Percentiles rank a stretch among this genome's conserved stretches.
These are phyloP conservation scores for Aspergillus diversus DNA, from an alignment of 495 filamentous ascomycete species.

Conservation along the genomic window DNA sequence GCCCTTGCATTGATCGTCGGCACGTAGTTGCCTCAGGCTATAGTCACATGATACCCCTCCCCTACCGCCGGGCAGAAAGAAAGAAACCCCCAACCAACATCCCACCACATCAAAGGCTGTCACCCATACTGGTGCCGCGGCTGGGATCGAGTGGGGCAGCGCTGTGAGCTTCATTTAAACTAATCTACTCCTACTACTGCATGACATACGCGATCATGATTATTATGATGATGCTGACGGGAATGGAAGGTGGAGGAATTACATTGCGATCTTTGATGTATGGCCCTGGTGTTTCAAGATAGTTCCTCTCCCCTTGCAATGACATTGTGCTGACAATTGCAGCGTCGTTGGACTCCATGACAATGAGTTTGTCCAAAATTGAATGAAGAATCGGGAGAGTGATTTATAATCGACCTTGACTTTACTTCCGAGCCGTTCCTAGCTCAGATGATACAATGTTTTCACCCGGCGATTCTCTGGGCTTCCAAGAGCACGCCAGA, in stretches of 20 bases:
- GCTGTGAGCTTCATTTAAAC: not conserved
- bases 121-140: not conserved
- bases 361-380: not conserved
- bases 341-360: not conserved
- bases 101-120: not conserved
- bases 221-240: constrained; percentile 5
- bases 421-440: constrained; percentile 4
- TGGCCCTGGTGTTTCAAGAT: not conserved
- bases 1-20: constrained; percentile 17
- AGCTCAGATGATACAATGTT: not conserved
- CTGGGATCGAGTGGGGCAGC: constrained; percentile 3
- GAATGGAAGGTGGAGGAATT: not conserved
- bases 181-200: not conserved
- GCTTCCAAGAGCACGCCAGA: constrained; percentile 20
- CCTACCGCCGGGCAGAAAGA: constrained; percentile 26
- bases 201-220: constrained; percentile 1
- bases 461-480: constrained; percentile 16
- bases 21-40: constrained; percentile 24
- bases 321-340: not conserved
- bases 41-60: not conserved
- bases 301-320: not conserved
- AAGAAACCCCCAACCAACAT: not conserved
- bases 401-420: constrained; percentile 16
- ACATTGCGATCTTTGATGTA: not conserved
- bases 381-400: not conserved